phyloP scores from a whole-genome alignment of 441 rosid genomes.

The Aquilaria agallochum region DNA sequence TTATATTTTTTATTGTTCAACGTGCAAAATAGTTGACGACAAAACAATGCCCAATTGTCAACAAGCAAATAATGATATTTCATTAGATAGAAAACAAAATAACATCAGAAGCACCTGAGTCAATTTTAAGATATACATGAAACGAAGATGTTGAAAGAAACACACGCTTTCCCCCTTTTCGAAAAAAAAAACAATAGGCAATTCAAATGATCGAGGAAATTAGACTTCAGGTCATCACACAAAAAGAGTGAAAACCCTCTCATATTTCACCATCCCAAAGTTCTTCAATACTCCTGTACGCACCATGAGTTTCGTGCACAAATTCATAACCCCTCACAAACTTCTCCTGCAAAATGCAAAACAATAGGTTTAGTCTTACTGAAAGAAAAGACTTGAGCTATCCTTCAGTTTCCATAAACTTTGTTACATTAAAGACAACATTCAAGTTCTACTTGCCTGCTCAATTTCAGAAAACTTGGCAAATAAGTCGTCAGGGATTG shows the following conservation, averaged over 20 bases:
- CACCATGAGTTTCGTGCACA: constrained; percentile 33
- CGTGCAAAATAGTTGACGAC: too few species aligned
- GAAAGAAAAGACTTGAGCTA: neutral
- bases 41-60: too few species aligned
- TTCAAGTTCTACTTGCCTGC: constrained; percentile 28
- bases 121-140: too few species aligned
- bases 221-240: too few species aligned
- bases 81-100: too few species aligned
- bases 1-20: too few species aligned
- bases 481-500: constrained; percentile 43
- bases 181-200: too few species aligned
- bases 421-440: neutral
- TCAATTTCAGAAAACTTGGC: constrained; percentile 38
- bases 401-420: neutral
- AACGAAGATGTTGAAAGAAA: too few species aligned
- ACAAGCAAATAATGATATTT: too few species aligned
- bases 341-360: constrained; percentile 29
- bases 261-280: constrained; percentile 45
- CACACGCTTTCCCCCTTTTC: too few species aligned
- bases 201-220: too few species aligned
- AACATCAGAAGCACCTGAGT: too few species aligned
- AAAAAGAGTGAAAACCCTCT: neutral
- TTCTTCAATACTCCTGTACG: constrained; percentile 34
- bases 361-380: neutral
- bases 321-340: constrained; percentile 20